Percentiles rank a stretch among this genome's conserved stretches.
phyloP scores from a whole-genome alignment of 2,329 filamentous ascomycete genomes.

The Stagonosporopsis tanaceti region DNA sequence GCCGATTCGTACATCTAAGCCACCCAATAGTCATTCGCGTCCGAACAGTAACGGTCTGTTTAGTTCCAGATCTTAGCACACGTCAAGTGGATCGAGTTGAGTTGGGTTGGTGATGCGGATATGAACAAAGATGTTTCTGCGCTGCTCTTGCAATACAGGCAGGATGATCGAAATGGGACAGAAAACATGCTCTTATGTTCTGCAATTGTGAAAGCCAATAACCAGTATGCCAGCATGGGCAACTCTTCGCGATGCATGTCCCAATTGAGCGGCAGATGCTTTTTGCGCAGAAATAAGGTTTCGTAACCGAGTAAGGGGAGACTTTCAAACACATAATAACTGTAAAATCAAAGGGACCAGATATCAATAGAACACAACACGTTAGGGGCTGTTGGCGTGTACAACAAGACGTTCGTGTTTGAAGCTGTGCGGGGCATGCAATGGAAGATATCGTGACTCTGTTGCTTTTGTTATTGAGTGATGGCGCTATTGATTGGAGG shows the following conservation, averaged over 20 bases:
- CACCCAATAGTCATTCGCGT: slow-evolving; percentile 5
- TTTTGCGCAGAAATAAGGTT: slow-evolving; percentile 6
- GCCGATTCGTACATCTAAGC: slow-evolving; percentile 6
- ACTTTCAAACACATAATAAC: neutral
- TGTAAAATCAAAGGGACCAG: slow-evolving; percentile 5
- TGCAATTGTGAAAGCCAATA: neutral
- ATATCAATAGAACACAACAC: slow-evolving; percentile 1
- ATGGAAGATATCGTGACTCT: neutral
- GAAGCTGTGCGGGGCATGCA: neutral
- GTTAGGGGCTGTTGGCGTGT: neutral
- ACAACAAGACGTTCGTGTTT: neutral
- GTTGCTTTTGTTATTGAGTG: neutral
- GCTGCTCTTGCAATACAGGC: neutral
- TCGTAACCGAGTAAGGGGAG: neutral
- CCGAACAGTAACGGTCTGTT: neutral
- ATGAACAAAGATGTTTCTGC: neutral
- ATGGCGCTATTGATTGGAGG: neutral
- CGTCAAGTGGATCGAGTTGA: slow-evolving; percentile 1
- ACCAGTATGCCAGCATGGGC: neutral
- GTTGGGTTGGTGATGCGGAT: neutral
- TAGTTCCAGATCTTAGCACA: slow-evolving; percentile 15
- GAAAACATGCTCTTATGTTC: neutral
- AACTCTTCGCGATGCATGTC: neutral
- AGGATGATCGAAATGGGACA: neutral
- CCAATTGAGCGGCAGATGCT: neutral